A percentile compares a stretch with the other conserved stretches of the same genome.
Conservation (phyloP, 208 protist species). For the Crithidia bombi region DNA sequence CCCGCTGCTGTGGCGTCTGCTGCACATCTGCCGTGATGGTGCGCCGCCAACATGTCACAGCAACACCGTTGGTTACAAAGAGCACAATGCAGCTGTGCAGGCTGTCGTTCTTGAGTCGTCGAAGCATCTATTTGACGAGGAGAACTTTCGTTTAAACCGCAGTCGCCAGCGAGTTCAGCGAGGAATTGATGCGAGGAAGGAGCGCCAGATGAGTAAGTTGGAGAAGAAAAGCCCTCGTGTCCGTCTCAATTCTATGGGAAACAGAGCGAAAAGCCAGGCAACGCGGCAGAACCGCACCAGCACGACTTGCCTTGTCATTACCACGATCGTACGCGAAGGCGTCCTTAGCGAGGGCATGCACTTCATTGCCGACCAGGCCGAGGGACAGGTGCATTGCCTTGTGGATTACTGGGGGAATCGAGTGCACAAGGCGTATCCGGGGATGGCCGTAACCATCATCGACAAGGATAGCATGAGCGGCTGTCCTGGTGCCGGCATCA, state of each 20-base stretch:
- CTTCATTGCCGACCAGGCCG: slow-evolving; percentile 88
- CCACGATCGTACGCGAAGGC: slow-evolving; percentile 79
- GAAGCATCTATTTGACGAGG: slow-evolving; percentile 91
- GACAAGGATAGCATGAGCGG: slow-evolving; percentile 80
- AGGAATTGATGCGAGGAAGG: slow-evolving; percentile 38
- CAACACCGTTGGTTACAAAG: slow-evolving; percentile 39
- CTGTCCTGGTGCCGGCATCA: slow-evolving; percentile 76
- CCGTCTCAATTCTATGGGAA: slow-evolving; percentile 44
- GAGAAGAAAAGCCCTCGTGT: slow-evolving; percentile 46
- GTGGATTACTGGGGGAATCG: slow-evolving; percentile 82
- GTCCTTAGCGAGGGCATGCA: slow-evolving; percentile 76
- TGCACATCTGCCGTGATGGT: slow-evolving; percentile 47
- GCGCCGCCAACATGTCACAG: slow-evolving; percentile 61
- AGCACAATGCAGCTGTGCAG: slow-evolving; percentile 75
- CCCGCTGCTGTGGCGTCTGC: slow-evolving; percentile 66
- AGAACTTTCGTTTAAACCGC: slow-evolving; percentile 72
- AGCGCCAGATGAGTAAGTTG: slow-evolving; percentile 31
- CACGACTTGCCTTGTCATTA: slow-evolving; percentile 71
- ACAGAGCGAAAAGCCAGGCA: slow-evolving; percentile 32
- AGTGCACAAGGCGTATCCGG: slow-evolving; percentile 66
- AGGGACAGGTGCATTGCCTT: slow-evolving; percentile 75
- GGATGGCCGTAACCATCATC: slow-evolving; percentile 87
- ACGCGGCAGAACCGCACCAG: slow-evolving; percentile 78
- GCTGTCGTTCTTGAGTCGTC: slow-evolving; percentile 87
- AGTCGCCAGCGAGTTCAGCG: slow-evolving; percentile 57